Percentiles rank a stretch among this genome's conserved stretches.
phyloP scores from a whole-genome alignment of 495 filamentous ascomycete species.

The Penicillium pancosmium region DNA sequence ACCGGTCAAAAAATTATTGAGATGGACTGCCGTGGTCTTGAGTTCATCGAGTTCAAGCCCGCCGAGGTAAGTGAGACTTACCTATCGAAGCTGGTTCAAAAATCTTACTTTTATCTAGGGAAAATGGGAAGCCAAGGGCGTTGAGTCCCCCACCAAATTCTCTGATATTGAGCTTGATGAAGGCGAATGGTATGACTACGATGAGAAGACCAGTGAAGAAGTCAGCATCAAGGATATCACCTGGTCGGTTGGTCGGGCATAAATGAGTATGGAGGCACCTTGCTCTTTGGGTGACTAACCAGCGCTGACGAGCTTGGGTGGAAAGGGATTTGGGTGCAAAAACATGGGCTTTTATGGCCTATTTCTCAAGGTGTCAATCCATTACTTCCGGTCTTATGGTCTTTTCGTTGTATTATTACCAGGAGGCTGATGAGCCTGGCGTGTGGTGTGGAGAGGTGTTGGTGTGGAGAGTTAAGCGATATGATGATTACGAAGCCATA shows the following conservation, averaged over 20 bases:
- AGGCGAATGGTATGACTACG: slow-evolving; percentile 90
- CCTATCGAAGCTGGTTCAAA: neutral
- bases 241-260: slow-evolving; percentile 72
- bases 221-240: slow-evolving; percentile 90
- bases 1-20: slow-evolving; percentile 77
- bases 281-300: neutral
- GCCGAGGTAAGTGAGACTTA: slow-evolving; percentile 67
- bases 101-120: slow-evolving; percentile 54
- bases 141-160: slow-evolving; percentile 79
- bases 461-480: neutral
- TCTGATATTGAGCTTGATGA: slow-evolving; percentile 77
- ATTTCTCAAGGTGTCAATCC: no score
- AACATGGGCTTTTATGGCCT: no score
- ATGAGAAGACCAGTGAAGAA: slow-evolving; percentile 78
- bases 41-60: slow-evolving; percentile 86
- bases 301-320: neutral
- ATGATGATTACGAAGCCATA: neutral
- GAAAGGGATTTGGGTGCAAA: neutral
- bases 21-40: slow-evolving; percentile 91
- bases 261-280: slow-evolving; percentile 5
- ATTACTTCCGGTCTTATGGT: neutral
- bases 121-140: slow-evolving; percentile 82
- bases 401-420: slow-evolving; percentile 20
- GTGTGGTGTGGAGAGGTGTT: slow-evolving; percentile 1
- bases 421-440: slow-evolving; percentile 2